Evolutionary conservation across 2,329 filamentous ascomycete genomes (phyloP), one percentile per base, ranked within the genome.

Genomic region (Ophiostoma novo-ulmi): DNA sequence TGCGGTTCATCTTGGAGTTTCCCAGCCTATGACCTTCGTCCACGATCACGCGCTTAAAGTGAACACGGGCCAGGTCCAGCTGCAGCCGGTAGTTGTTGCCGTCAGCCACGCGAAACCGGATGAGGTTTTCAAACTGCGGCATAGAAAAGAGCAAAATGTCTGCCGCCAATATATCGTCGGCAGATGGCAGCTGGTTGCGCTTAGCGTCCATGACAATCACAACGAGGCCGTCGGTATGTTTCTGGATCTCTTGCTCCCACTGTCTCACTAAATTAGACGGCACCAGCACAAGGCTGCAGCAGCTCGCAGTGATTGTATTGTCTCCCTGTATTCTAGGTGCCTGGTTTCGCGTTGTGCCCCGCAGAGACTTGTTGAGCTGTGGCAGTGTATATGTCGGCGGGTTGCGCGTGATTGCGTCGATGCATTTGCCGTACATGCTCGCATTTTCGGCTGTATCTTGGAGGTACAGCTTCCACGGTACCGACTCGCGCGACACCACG

Each of bases 11-110:
- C 2, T 80, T 85, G 0, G 86, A 86, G 52, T 91, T 90, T 0
- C 92, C 92, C 71, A 97, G 89, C 72, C 87, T 91, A 77, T 97
- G 93, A 0, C 94, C 94, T 82, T 97, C 94, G 74, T 98, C 94
- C 22, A 97, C 90, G 65, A 98, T 94, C 66, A 96, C 89, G 1
- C 94, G 86, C 75, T 97, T 89, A 85, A 94, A 97, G 75, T 92
- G 93, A 3, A 97, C 79, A 8, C 86, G 80, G 55, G 88, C 87
- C 22, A 97, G 79, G 0, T 90, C 86, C 1, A 88, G 72, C 11
- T 84, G 77, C 41, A 71, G 80, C 52, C 73, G 78, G 78, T 39
- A 72, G 52, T 68, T 73, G 2, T 73, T 76, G 39, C 72, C 75
- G 7, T 73, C 74, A 68, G 75, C 81, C 66, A 75, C 80, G 70